Percentiles rank a stretch among this genome's conserved stretches.
phyloP scores from a whole-genome alignment of 805 yeast genomes.

The Lipomyces yamanashiensis region DNA sequence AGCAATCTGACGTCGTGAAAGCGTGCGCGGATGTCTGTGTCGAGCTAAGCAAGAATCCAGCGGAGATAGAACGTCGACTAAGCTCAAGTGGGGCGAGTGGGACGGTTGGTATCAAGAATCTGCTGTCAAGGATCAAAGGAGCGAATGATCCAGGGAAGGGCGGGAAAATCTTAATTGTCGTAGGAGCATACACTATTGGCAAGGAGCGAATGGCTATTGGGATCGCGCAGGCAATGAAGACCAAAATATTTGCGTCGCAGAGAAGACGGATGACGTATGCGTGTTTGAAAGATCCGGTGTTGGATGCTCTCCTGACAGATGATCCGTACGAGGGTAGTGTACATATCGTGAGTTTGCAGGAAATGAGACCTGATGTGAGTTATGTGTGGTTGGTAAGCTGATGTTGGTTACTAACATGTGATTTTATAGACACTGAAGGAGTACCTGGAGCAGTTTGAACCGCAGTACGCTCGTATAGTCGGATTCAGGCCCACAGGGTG shows the following conservation, averaged over 20 bases:
- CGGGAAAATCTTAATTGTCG: conserved; percentile 58
- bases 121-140: neutral
- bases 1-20: conserved; percentile 69
- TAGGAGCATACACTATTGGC: conserved; percentile 92
- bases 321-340: conserved; percentile 58
- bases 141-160: conserved; percentile 8
- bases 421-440: conserved; percentile 46
- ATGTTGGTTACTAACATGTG: neutral
- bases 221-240: conserved; percentile 45
- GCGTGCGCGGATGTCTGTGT: conserved; percentile 60
- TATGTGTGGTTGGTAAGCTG: neutral
- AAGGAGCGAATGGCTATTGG: conserved; percentile 80
- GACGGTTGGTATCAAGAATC: conserved; percentile 12
- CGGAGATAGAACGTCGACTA: conserved; percentile 19
- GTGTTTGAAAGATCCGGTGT: conserved; percentile 51
- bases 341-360: conserved; percentile 74
- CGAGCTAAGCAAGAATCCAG: conserved; percentile 44
- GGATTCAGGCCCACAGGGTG: conserved; percentile 79
- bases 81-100: conserved; percentile 2
- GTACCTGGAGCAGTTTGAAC: conserved; percentile 55
- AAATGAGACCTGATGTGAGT: conserved; percentile 47
- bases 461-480: conserved; percentile 66
- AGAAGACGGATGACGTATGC: conserved; percentile 54
- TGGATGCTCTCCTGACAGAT: conserved; percentile 50
- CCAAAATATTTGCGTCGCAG: conserved; percentile 51